phyloP scores from a whole-genome alignment of 2,329 filamentous ascomycete species.

The Cladophialophora psammophila region DNA sequence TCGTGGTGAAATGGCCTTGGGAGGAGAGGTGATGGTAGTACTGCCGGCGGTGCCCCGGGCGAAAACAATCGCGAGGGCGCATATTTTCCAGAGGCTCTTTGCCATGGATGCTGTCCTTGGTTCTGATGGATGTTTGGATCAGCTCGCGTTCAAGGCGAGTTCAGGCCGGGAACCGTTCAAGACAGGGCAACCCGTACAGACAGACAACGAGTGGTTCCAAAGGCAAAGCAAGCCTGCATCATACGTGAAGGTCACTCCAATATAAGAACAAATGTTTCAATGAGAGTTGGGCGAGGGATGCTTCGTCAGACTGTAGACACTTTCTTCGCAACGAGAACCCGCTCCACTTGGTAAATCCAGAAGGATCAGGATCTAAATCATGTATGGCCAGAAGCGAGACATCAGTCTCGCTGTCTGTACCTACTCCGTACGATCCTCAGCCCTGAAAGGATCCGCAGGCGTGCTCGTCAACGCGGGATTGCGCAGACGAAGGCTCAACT shows the following conservation, averaged over 20 bases:
- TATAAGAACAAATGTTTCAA: not conserved
- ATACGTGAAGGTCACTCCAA: not conserved
- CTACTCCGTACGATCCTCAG: not conserved
- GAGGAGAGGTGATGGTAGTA: conserved; percentile 19
- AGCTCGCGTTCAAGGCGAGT: not conserved
- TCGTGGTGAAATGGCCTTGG: conserved; percentile 24
- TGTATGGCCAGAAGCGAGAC: not conserved
- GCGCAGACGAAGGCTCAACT: not conserved
- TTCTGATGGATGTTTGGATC: not conserved
- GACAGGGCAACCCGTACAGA: not conserved
- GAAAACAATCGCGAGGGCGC: conserved; percentile 15
- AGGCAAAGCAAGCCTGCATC: not conserved
- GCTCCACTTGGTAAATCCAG: conserved; percentile 6
- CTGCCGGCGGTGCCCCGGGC: not conserved
- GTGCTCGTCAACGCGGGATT: not conserved
- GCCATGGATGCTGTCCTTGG: conserved; percentile 17
- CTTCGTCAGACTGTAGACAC: not conserved
- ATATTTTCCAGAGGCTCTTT: conserved; percentile 7
- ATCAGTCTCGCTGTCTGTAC: not conserved
- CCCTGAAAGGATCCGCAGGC: conserved; percentile 3
- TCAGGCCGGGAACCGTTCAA: not conserved
- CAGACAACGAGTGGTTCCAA: not conserved
- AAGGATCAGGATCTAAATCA: conserved; percentile 16
- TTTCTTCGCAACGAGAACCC: not conserved
- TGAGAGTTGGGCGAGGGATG: not conserved